Evolutionary conservation across 2,329 filamentous ascomycete species (phyloP).

Genomic region (Amauroascus verrucosus): DNA sequence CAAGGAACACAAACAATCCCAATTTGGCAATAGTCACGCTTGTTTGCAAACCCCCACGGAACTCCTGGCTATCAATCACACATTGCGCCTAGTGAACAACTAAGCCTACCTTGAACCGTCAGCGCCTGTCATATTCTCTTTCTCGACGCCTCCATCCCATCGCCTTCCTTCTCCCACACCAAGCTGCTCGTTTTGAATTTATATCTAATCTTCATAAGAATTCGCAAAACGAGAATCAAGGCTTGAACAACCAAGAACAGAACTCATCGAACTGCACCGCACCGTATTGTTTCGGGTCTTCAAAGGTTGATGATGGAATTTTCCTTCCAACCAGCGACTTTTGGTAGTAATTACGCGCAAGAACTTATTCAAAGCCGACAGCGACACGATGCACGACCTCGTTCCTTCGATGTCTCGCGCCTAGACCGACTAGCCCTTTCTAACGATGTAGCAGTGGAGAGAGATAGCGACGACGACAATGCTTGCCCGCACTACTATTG

Average conservation of each 20-base stretch:
- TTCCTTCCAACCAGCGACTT: not conserved
- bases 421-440: no score
- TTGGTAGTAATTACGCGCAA: not conserved
- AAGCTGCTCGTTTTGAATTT: not conserved
- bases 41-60: constrained; percentile 2
- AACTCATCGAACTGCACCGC: not conserved
- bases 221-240: not conserved
- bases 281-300: not conserved
- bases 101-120: not conserved
- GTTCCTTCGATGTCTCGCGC: no score
- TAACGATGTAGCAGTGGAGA: no score
- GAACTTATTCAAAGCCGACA: not conserved
- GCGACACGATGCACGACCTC: no score
- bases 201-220: not conserved
- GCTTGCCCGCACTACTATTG: no score
- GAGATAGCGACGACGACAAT: no score
- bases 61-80: no score
- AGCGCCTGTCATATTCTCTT: not conserved
- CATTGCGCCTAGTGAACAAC: no score
- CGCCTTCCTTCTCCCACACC: not conserved
- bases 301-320: not conserved
- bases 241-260: not conserved
- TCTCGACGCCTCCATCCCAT: not conserved
- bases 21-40: not conserved
- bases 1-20: constrained; percentile 2